Evolutionary conservation across 2,329 filamentous ascomycete genomes (phyloP), one percentile per base, ranked within the genome.

Genomic region (Colletotrichum eleusines): DNA sequence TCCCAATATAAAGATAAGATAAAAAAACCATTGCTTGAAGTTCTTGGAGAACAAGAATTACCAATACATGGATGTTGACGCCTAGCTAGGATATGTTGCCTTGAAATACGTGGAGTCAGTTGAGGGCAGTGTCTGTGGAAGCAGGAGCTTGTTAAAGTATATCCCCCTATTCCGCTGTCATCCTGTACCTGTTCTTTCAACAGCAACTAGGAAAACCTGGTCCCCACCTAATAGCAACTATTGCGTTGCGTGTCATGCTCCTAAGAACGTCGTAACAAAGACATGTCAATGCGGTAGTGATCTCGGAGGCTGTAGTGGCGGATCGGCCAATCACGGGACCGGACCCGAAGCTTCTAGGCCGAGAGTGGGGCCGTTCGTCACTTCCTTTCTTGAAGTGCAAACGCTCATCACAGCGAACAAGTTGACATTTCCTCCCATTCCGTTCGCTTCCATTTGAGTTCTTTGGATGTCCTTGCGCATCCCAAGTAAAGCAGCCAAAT

Each of bases 291-390:
- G 20, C 23, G 4, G n/a, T 9, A 18, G 31, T 38, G 53, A n/a
- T 55, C 18, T 55, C 33, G 53, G 14, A 5, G 53, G 33, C 20
- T 3, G 31, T 38, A 38, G 26, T 59, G 57, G 50, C 33, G 16
- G 44, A 16, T 12, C 11, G 31, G 26, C 67, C 63, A 70, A 67
- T 70, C 63, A 67, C 48, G 53, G 26, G 12, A 26, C 23, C 48
- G 31, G n/a, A 7, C 38, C 59, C 40, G n/a, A 67, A 67, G 50
- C 57, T 57, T 70, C 44, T 59, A 5, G 59, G 28, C 46, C 35
- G 44, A 28, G 58, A 46, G 35, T 58, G 40, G 63, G 67, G 67
- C 50, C 33, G 48, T 23, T 51, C 38, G 31, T 55, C 55, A 61
- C 48, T 61, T 55, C 50, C 9, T 31, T 61, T 11, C n/a, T 33